Evolutionary conservation across 192 early-diverging fungal genomes (phyloP).

Genomic region (Backusella mclennaniae): DNA sequence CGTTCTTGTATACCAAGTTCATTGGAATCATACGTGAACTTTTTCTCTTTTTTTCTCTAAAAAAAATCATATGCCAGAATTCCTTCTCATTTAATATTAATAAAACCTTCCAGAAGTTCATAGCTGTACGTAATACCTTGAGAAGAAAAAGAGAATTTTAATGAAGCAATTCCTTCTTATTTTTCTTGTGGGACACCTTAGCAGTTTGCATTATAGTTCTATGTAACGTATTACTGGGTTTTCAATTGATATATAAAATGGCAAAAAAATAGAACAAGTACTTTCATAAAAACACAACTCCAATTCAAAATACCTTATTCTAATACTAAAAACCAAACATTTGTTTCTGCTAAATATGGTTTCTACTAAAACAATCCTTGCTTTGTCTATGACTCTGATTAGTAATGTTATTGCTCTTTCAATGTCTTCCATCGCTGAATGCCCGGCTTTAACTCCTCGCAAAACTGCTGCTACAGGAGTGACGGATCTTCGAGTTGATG

Average conservation of each 20-base stretch:
- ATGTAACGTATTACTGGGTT: background rate
- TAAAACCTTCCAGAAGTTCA: background rate
- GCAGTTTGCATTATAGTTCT: background rate
- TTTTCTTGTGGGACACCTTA: background rate
- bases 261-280: background rate
- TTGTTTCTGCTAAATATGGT: background rate
- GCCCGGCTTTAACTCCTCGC: slow-evolving; percentile 43
- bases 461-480: slow-evolving; percentile 31
- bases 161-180: background rate
- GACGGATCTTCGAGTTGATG: slow-evolving; percentile 51
- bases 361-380: background rate
- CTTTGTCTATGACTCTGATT: background rate
- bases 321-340: background rate
- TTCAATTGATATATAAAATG: background rate
- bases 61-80: background rate
- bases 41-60: background rate
- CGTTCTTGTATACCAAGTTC: background rate
- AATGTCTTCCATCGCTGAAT: slow-evolving; percentile 19
- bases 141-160: background rate
- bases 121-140: background rate
- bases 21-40: background rate
- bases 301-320: background rate
- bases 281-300: background rate
- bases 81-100: background rate
- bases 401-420: background rate